Evolutionary conservation across 148 eudicot genomes (phyloP).

Genomic region (Cornus controversa): DNA sequence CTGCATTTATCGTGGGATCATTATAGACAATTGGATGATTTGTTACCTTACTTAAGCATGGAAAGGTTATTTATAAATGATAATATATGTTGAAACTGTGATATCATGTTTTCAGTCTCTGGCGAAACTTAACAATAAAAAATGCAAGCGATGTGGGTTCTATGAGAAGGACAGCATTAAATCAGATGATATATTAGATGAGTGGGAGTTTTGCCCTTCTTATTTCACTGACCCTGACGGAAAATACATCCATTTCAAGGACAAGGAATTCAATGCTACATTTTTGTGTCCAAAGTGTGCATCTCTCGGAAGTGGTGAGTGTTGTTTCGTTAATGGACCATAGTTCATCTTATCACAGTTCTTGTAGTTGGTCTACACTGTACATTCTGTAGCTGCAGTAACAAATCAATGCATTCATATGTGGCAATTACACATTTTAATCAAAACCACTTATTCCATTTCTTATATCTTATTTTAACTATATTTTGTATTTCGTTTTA

Average conservation of each 20-base stretch:
- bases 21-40: not conserved
- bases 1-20: not conserved
- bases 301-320: slow-evolving; percentile 44
- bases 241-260: slow-evolving; percentile 46
- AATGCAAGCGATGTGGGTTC: slow-evolving; percentile 94
- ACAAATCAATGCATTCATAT: not conserved
- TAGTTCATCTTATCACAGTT: not conserved
- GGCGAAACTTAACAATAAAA: slow-evolving; percentile 56
- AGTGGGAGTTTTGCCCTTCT: slow-evolving; percentile 87
- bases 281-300: slow-evolving; percentile 57
- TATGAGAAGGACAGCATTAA: slow-evolving; percentile 53
- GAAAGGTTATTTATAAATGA: not conserved
- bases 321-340: not conserved
- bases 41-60: not conserved
- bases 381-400: not conserved
- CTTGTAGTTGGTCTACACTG: slow-evolving; percentile 1
- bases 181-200: slow-evolving; percentile 59
- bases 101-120: slow-evolving; percentile 57
- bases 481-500: too few species aligned
- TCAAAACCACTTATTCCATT: too few species aligned
- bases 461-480: too few species aligned
- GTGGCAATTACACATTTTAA: too few species aligned
- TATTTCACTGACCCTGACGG: slow-evolving; percentile 59
- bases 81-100: not conserved
- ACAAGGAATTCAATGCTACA: slow-evolving; percentile 64